These are phyloP conservation scores for Agroathelia rolfsii DNA, from an alignment of 1,284 basidiomycete genomes.

Conservation along the genomic window DNA sequence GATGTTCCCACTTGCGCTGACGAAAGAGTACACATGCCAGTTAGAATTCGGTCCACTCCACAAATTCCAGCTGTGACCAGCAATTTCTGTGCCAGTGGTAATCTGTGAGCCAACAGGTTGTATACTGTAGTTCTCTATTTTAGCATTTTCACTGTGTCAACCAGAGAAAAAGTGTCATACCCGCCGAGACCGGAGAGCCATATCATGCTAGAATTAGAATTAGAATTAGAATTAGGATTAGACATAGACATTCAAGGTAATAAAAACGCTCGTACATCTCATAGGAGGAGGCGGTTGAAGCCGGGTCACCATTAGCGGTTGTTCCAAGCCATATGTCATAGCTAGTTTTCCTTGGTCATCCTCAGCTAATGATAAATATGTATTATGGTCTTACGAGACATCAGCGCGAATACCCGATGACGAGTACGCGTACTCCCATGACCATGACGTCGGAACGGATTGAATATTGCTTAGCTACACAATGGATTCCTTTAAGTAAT, in stretches of 20 bases:
- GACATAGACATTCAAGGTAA: no score
- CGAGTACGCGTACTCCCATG: constrained; percentile 35
- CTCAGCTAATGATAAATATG: not conserved
- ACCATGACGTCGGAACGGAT: constrained; percentile 40
- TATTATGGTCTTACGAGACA: constrained; percentile 31
- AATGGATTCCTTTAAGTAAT: no score
- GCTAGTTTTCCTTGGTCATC: constrained; percentile 15
- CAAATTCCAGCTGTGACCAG: constrained; percentile 11
- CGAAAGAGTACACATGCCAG: constrained; percentile 13
- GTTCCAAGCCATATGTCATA: constrained; percentile 50
- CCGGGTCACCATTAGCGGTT: constrained; percentile 32
- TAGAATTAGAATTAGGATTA: constrained; percentile 1
- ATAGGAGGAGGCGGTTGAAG: constrained; percentile 37
- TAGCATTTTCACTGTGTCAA: no score
- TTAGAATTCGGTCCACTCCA: constrained; percentile 12
- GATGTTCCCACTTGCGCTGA: constrained; percentile 7
- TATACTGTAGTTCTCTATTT: no score
- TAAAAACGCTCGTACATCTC: constrained; percentile 33
- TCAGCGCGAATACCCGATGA: constrained; percentile 42
- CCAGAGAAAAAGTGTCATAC: no score
- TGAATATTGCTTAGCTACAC: constrained; percentile 29
- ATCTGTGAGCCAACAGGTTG: constrained; percentile 12
- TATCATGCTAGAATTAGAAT: constrained; percentile 35
- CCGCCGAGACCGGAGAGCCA: constrained; percentile 52
- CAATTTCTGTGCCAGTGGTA: constrained; percentile 8